Conservation (phyloP, 495 filamentous ascomycete genomes). For the Paragyromitra xinjiangensis region DNA sequence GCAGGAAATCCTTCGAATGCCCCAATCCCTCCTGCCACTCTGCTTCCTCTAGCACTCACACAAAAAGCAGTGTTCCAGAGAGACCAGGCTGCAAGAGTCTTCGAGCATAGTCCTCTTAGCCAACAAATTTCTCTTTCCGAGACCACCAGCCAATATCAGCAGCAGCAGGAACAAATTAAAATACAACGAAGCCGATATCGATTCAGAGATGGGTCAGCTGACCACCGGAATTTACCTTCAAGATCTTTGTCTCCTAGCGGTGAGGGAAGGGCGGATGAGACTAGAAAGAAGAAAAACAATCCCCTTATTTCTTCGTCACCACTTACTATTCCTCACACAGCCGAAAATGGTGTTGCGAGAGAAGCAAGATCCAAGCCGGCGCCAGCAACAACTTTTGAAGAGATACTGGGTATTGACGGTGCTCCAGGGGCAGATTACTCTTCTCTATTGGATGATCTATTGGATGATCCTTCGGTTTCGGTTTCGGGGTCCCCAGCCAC, state of each 20-base stretch:
- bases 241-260: slow-evolving; percentile 3
- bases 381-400: slow-evolving; percentile 30
- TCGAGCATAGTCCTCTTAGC: slow-evolving; percentile 29
- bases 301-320: not conserved
- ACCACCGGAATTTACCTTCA: not conserved
- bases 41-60: slow-evolving; percentile 8
- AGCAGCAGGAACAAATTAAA: slow-evolving; percentile 22
- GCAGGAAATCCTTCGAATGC: not conserved
- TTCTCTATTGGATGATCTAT: slow-evolving; percentile 16
- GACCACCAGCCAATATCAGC: slow-evolving; percentile 15
- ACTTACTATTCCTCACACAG: not conserved
- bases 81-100: slow-evolving; percentile 23
- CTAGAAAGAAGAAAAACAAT: not conserved
- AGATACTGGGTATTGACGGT: slow-evolving; percentile 32
- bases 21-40: slow-evolving; percentile 7
- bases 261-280: not conserved
- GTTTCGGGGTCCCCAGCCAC: slow-evolving; percentile 5
- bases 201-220: not conserved
- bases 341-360: not conserved
- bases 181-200: slow-evolving; percentile 25
- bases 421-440: not conserved
- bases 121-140: slow-evolving; percentile 13
- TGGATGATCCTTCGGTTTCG: slow-evolving; percentile 12
- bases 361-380: slow-evolving; percentile 2
- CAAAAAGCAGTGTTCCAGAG: slow-evolving; percentile 16